These are phyloP conservation scores for Thelonectria rubi DNA, from an alignment of 2,329 filamentous ascomycete species.

Conservation along the genomic window DNA sequence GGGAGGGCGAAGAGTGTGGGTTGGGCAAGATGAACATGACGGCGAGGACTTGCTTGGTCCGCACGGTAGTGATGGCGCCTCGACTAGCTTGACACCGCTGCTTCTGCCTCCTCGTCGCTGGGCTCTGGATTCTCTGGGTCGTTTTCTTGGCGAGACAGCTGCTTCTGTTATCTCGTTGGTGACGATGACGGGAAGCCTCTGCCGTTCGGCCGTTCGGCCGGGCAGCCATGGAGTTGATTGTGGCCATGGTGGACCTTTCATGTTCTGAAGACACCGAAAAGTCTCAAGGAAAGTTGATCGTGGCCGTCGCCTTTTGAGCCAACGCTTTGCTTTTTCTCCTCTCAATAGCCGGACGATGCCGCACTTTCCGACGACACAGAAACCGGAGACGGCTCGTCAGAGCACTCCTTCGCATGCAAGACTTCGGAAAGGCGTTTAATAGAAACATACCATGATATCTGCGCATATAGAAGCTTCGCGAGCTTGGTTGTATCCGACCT, in stretches of 20 bases:
- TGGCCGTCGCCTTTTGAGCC: no score
- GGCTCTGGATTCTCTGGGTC: constrained; percentile 4
- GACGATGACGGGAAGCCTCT: constrained; percentile 1
- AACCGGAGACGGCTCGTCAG: no score
- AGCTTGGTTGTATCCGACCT: no score
- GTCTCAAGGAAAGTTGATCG: no score
- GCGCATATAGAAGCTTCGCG: no score
- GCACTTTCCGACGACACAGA: no score
- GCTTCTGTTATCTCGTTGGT: constrained; percentile 9
- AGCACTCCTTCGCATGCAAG: no score
- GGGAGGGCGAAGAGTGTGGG: background rate
- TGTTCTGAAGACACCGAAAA: no score
- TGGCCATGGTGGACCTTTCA: background rate
- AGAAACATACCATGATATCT: no score
- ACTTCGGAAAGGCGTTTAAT: no score
- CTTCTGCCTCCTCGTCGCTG: constrained; percentile 36
- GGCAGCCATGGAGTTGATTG: background rate
- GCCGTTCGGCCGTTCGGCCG: background rate
- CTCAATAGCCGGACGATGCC: no score
- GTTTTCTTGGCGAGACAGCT: background rate
- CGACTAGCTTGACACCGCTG: constrained; percentile 50
- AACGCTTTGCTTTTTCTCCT: no score
- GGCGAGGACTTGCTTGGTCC: constrained; percentile 48
- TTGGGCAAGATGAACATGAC: constrained; percentile 50
- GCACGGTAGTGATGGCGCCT: constrained; percentile 52